These are phyloP conservation scores for Penicillium sp. DNA, from an alignment of 2,329 filamentous ascomycete species.

Conservation along the genomic window DNA sequence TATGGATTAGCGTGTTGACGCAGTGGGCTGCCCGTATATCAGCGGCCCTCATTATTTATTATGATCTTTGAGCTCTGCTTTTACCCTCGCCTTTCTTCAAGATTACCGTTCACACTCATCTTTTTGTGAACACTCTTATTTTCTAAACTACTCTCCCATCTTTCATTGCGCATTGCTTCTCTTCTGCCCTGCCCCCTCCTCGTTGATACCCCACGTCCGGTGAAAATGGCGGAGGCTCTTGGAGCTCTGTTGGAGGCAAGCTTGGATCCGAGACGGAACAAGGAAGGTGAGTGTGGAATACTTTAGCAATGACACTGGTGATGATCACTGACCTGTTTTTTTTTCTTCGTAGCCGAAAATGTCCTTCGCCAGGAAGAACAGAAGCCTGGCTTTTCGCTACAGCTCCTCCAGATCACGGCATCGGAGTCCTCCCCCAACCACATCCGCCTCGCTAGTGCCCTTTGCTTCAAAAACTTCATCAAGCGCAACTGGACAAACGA, in stretches of 20 bases:
- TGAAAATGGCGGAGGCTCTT: constrained; percentile 58
- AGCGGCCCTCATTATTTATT: constrained; percentile 21
- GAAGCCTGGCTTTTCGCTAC: constrained; percentile 82
- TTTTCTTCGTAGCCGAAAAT: constrained; percentile 62
- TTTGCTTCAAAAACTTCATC: constrained; percentile 99
- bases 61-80: constrained; percentile 18
- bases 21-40: constrained; percentile 22
- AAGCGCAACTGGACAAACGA: constrained; percentile 93
- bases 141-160: background rate
- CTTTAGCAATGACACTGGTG: background rate
- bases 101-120: background rate
- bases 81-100: constrained; percentile 5
- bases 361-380: constrained; percentile 72
- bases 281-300: constrained; percentile 64
- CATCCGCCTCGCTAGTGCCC: constrained; percentile 77
- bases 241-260: constrained; percentile 76
- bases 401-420: constrained; percentile 84
- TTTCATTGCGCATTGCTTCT: background rate
- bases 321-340: background rate
- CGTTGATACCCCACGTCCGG: constrained; percentile 28
- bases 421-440: constrained; percentile 66
- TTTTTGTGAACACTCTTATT: background rate
- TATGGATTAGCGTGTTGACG: constrained; percentile 20
- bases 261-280: constrained; percentile 79
- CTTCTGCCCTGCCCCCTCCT: constrained; percentile 12